Conservation (phyloP, 495 filamentous ascomycete genomes). For the Hypoxylon crocopeplum region DNA sequence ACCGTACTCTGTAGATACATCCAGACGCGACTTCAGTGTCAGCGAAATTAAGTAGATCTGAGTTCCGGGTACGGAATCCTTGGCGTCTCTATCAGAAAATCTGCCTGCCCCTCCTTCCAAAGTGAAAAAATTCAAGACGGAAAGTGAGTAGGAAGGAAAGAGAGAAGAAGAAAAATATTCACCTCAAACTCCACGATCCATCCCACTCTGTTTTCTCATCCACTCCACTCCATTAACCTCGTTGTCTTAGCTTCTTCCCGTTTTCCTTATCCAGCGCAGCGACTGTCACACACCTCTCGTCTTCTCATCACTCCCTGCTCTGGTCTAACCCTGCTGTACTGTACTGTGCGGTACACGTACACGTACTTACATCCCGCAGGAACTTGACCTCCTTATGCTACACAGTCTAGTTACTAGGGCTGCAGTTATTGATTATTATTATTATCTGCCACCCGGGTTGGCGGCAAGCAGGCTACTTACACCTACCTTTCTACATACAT, state of each 20-base stretch:
- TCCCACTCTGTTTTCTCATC: constrained; percentile 26
- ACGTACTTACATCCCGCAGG: background rate
- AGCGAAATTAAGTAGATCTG: constrained; percentile 1
- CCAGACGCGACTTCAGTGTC: background rate
- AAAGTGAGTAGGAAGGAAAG: background rate
- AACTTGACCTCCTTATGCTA: background rate
- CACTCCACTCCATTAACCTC: constrained; percentile 27
- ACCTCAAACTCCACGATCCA: constrained; percentile 25
- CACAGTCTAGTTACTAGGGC: constrained; percentile 12
- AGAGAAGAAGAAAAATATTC: constrained; percentile 15
- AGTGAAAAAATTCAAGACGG: constrained; percentile 11
- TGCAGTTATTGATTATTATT: constrained; percentile 20
- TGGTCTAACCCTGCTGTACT: constrained; percentile 12
- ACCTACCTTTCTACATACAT: constrained; percentile 13
- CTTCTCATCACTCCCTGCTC: constrained; percentile 6
- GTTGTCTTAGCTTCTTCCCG: constrained; percentile 26
- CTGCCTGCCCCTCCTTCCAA: constrained; percentile 29
- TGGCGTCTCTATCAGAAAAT: constrained; percentile 1
- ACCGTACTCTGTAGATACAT: constrained; percentile 14
- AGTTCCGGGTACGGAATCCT: constrained; percentile 5
- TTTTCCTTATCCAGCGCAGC: constrained; percentile 20
- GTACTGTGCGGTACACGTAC: constrained; percentile 22
- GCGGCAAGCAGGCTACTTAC: constrained; percentile 36
- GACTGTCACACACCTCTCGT: constrained; percentile 27
- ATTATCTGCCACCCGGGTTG: constrained; percentile 35